A percentile compares a stretch with the other conserved stretches of the same genome.
phyloP scores from a whole-genome alignment of 2,329 filamentous ascomycete genomes.

The Cercospora sp. region DNA sequence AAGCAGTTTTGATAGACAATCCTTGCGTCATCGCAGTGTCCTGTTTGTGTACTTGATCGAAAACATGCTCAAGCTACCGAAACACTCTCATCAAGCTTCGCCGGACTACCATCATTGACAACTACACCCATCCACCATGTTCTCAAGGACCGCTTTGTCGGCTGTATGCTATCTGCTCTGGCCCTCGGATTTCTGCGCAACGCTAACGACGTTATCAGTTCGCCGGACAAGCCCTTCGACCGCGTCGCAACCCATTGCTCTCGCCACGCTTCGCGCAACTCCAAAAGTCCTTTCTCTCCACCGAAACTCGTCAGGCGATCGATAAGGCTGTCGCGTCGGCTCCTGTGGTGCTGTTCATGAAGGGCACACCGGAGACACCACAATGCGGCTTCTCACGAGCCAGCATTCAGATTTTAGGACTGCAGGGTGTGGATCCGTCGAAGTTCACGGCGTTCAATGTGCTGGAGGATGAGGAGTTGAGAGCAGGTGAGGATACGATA shows the following conservation, averaged over 20 bases:
- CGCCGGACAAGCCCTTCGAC: conserved; percentile 50
- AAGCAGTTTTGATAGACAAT: conserved; percentile 1
- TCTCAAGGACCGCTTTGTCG: conserved; percentile 35
- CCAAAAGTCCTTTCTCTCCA: conserved; percentile 70
- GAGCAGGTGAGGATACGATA: conserved; percentile 60
- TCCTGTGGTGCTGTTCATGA: conserved; percentile 98
- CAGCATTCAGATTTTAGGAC: conserved; percentile 87
- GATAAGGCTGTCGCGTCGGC: conserved; percentile 85
- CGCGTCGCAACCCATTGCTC: conserved; percentile 43
- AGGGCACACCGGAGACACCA: conserved; percentile 92
- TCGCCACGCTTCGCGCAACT: conserved; percentile 48
- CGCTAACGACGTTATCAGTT: conserved; percentile 38
- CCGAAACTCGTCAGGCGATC: conserved; percentile 77
- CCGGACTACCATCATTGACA: background rate
- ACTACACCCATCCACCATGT: conserved; percentile 30
- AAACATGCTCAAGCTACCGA: conserved; percentile 1
- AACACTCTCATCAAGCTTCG: background rate
- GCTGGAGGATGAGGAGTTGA: conserved; percentile 82
- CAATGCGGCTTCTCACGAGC: conserved; percentile 97
- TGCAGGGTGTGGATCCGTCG: conserved; percentile 90
- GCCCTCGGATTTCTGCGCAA: no score
- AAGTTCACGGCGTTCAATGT: conserved; percentile 99
- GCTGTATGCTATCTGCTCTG: conserved; percentile 21
- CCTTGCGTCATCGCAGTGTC: conserved; percentile 5
- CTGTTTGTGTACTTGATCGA: background rate